Percentiles rank a stretch among this genome's conserved stretches.
Evolutionary conservation across 179 eudicot species (phyloP).

Genomic region (Vitellaria paradoxa): DNA sequence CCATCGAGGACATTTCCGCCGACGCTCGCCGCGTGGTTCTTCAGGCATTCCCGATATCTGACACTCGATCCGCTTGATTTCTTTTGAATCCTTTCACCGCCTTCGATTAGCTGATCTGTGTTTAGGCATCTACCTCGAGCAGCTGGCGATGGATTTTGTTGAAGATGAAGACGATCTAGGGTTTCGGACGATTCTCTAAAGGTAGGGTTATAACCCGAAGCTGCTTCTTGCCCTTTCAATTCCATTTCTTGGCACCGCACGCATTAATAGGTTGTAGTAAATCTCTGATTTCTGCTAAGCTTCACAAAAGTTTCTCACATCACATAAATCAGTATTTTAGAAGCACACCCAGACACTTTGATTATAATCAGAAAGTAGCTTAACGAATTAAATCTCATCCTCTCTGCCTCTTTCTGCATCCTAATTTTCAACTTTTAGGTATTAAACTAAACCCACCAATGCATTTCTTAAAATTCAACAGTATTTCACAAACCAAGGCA

Average conservation of each 20-base stretch:
- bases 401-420: no score
- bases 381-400: no score
- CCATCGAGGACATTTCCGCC: slow-evolving; percentile 43
- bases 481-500: no score
- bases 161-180: slow-evolving; percentile 22
- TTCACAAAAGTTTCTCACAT: no score
- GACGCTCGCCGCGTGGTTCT: slow-evolving; percentile 39
- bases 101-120: not conserved
- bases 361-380: no score
- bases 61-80: not conserved
- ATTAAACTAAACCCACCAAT: not conserved
- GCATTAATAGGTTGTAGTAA: not conserved
- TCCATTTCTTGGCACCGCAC: slow-evolving; percentile 20
- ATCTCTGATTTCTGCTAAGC: not conserved
- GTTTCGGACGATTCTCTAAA: slow-evolving; percentile 22
- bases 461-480: no score
- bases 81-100: not conserved
- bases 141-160: not conserved
- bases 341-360: no score
- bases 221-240: slow-evolving; percentile 26
- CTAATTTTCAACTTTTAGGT: no score
- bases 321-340: no score
- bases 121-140: not conserved
- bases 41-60: slow-evolving; percentile 31
- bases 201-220: slow-evolving; percentile 15